Conservation (phyloP, 139 green algal genomes). For the Chlorella ohadii region DNA sequence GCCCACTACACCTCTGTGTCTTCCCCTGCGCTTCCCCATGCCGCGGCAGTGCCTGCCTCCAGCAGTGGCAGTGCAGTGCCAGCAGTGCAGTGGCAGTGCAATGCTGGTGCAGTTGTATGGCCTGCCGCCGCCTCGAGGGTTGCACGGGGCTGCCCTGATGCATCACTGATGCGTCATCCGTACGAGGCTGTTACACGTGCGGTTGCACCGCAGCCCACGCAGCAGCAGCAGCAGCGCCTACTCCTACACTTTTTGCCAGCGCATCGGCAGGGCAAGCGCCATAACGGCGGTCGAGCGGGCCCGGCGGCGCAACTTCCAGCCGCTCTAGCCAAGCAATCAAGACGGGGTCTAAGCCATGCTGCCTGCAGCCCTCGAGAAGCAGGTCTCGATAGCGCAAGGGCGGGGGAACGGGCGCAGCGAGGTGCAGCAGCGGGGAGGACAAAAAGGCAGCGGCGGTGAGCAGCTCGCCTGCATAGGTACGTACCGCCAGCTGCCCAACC, state of each 20-base stretch:
- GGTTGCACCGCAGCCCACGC: background rate
- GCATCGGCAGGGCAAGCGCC: slow-evolving; percentile 1
- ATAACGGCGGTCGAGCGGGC: background rate
- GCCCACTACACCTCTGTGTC: too few species aligned
- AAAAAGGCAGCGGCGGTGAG: background rate
- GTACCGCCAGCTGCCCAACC: background rate
- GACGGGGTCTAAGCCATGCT: background rate
- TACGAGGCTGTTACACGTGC: too few species aligned
- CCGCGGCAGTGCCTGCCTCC: too few species aligned
- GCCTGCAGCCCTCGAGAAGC: background rate
- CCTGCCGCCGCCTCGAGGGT: too few species aligned
- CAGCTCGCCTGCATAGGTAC: background rate
- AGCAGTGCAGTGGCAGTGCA: background rate
- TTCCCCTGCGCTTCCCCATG: too few species aligned
- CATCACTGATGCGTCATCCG: too few species aligned
- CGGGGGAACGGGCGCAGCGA: background rate
- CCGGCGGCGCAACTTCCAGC: background rate
- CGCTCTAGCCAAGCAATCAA: background rate
- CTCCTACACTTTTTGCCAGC: background rate
- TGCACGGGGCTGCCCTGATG: too few species aligned
- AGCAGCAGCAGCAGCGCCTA: background rate
- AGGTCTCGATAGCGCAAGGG: background rate
- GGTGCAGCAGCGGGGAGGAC: slow-evolving; percentile 8
- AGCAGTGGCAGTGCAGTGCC: background rate
- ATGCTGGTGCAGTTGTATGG: too few species aligned